phyloP scores from a whole-genome alignment of 768 basidiomycete species.

The Clitopilus passeckerianus region DNA sequence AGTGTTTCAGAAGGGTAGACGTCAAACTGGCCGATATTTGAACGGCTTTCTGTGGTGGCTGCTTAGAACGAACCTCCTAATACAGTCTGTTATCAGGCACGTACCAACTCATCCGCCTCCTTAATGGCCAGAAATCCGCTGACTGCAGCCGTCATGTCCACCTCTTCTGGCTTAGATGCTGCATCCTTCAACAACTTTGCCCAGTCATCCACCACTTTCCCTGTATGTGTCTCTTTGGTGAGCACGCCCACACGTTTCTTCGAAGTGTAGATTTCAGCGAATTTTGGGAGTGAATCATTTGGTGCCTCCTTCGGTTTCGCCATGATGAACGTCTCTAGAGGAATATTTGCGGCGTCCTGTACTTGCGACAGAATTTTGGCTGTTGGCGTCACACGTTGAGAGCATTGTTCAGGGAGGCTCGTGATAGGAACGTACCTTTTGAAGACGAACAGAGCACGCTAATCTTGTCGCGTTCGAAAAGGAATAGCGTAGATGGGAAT shows the following conservation, averaged over 20 bases:
- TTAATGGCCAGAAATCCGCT: constrained; percentile 82
- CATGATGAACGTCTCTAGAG: constrained; percentile 73
- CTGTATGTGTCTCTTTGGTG: constrained; percentile 77
- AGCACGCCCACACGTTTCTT: constrained; percentile 69
- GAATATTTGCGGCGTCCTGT: constrained; percentile 49
- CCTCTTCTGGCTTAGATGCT: constrained; percentile 59
- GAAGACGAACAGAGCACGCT: constrained; percentile 81
- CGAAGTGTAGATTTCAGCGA: constrained; percentile 57
- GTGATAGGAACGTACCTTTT: constrained; percentile 53
- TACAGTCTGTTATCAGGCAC: background rate
- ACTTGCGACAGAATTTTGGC: constrained; percentile 87
- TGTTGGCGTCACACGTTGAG: constrained; percentile 23
- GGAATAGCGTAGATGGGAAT: constrained; percentile 89
- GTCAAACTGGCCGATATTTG: constrained; percentile 75
- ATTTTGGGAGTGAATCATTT: constrained; percentile 68
- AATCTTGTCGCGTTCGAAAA: constrained; percentile 77
- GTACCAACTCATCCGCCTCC: constrained; percentile 70
- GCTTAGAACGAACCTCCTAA: background rate
- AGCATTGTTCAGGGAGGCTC: background rate
- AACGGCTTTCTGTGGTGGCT: constrained; percentile 59
- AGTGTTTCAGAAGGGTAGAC: constrained; percentile 78
- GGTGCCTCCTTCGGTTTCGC: constrained; percentile 77
- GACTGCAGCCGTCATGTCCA: constrained; percentile 75
- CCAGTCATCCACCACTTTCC: constrained; percentile 89
- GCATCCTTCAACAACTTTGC: constrained; percentile 53